Percentiles rank a stretch among this genome's conserved stretches.
Evolutionary conservation across 805 yeast species (phyloP).

Genomic region (Kodamaea lidongshanica): DNA sequence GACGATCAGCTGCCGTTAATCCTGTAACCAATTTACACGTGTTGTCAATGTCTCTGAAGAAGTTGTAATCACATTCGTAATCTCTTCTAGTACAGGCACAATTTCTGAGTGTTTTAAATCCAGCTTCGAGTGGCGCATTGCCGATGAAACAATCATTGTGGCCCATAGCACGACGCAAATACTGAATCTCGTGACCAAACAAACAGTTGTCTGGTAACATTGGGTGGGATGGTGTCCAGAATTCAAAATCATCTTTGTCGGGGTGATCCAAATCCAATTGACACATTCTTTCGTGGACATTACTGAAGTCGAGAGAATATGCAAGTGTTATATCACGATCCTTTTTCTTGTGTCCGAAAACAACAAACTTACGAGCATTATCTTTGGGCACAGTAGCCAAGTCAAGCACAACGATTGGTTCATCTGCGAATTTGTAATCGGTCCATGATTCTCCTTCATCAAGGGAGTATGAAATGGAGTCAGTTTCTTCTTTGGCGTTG

Average conservation of each 20-base stretch:
- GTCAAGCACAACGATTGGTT: conserved; percentile 54
- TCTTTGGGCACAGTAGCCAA: conserved; percentile 89
- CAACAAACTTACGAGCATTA: conserved; percentile 70
- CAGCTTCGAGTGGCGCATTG: conserved; percentile 50
- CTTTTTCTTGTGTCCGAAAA: conserved; percentile 42
- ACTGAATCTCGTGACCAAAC: conserved; percentile 38
- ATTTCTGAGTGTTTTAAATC: conserved; percentile 51
- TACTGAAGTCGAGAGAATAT: conserved; percentile 33
- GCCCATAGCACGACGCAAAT: conserved; percentile 38
- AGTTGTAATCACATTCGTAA: conserved; percentile 92
- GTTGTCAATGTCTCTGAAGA: conserved; percentile 61
- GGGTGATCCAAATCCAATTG: conserved; percentile 39
- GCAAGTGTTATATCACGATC: conserved; percentile 43
- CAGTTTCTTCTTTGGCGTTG: conserved; percentile 50
- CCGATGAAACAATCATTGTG: conserved; percentile 65
- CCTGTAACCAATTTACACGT: conserved; percentile 84
- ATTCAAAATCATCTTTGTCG: conserved; percentile 35
- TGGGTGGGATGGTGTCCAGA: conserved; percentile 39
- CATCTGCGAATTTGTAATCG: conserved; percentile 55
- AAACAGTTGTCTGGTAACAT: conserved; percentile 31
- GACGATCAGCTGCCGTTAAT: conserved; percentile 55
- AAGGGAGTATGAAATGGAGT: conserved; percentile 55
- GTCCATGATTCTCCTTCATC: conserved; percentile 81
- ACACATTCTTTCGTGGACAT: conserved; percentile 32
- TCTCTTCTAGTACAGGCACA: conserved; percentile 85